Evolutionary conservation across 306 rosid genomes (phyloP).

Genomic region (Castanopsis chinensis): DNA sequence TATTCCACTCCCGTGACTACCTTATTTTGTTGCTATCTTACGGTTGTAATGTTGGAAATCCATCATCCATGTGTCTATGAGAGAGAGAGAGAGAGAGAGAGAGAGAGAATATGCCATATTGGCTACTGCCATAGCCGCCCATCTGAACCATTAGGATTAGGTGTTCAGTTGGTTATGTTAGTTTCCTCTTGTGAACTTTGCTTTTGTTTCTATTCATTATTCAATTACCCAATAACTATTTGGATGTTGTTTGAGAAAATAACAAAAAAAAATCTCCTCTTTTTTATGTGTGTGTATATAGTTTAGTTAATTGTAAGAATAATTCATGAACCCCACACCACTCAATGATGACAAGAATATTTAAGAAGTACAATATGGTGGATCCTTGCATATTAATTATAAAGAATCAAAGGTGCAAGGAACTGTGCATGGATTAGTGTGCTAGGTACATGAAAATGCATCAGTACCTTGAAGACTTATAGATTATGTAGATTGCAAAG

Average conservation of each 20-base stretch:
- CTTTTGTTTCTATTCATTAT: conserved; percentile 11
- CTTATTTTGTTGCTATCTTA: conserved; percentile 6
- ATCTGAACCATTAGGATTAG: conserved; percentile 22
- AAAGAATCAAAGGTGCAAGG: not conserved
- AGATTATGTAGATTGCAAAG: too few relatives aligned
- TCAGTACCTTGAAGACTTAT: too few relatives aligned
- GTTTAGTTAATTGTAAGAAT: not conserved
- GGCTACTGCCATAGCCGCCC: conserved; percentile 17
- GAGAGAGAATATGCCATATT: too few relatives aligned
- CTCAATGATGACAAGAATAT: too few relatives aligned
- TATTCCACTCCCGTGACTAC: conserved; percentile 53
- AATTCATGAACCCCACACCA: not conserved
- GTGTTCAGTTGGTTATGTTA: conserved; percentile 33
- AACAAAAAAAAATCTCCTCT: not conserved
- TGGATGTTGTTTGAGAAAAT: conserved; percentile 8
- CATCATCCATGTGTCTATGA: too few relatives aligned
- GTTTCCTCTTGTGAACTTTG: conserved; percentile 34
- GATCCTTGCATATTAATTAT: not conserved
- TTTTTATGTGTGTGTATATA: not conserved
- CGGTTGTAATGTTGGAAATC: not conserved
- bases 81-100: conserved; percentile 4
- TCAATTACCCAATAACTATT: conserved; percentile 8
- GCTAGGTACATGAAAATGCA: not conserved
- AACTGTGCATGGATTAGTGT: not conserved
- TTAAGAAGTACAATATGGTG: not conserved